These are phyloP conservation scores for Digitaria exilis DNA, from an alignment of 202 grass and related monocot genomes.

Conservation along the genomic window DNA sequence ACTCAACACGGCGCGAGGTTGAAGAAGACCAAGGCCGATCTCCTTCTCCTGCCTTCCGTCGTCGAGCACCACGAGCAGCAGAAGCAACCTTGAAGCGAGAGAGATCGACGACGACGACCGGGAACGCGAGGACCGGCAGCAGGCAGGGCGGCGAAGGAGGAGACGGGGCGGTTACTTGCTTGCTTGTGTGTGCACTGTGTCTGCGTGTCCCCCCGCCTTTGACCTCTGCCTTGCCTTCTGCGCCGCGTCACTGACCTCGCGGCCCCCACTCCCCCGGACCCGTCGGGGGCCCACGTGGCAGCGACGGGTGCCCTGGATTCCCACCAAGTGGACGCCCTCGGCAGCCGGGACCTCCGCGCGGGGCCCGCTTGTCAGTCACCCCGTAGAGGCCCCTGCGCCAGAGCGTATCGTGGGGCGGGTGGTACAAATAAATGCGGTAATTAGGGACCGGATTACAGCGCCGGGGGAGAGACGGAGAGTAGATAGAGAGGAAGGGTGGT, in stretches of 20 bases:
- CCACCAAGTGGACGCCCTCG: background rate
- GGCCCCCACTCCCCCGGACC: slow-evolving; percentile 27
- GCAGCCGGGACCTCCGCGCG: background rate
- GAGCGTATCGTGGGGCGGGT: slow-evolving; percentile 40
- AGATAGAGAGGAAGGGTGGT: background rate
- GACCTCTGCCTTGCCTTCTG: background rate
- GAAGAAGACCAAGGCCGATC: background rate
- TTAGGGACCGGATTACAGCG: slow-evolving; percentile 11
- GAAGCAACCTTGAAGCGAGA: background rate
- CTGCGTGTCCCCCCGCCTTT: background rate
- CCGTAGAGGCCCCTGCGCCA: background rate
- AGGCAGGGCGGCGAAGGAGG: background rate
- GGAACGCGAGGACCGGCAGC: too few species aligned
- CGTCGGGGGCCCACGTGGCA: background rate
- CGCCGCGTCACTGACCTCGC: background rate
- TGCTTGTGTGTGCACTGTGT: background rate
- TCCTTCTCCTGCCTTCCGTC: background rate
- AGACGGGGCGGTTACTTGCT: background rate
- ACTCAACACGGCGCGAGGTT: background rate
- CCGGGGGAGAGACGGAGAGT: too few species aligned
- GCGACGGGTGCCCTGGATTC: background rate
- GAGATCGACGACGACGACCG: background rate
- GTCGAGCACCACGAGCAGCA: background rate
- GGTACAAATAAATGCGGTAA: slow-evolving; percentile 40
- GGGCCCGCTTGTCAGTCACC: background rate